A percentile compares a stretch with the other conserved stretches of the same genome.
Conservation (phyloP, 495 filamentous ascomycete genomes). For the Neurospora sp. region DNA sequence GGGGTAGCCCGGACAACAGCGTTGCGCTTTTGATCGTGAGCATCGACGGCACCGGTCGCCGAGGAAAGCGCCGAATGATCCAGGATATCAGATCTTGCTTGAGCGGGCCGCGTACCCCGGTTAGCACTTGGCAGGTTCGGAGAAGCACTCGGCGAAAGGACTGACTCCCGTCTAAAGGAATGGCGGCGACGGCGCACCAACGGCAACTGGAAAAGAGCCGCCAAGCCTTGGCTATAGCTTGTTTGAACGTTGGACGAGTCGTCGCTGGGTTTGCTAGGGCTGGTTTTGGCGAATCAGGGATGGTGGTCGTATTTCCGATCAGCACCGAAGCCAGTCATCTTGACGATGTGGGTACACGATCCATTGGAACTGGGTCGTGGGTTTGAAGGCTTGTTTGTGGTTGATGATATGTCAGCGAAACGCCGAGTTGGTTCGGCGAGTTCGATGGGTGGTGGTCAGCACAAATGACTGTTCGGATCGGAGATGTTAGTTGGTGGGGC, state of each 20-base stretch:
- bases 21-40: not conserved
- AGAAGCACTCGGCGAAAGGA: not conserved
- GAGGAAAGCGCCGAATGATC: not conserved
- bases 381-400: not conserved
- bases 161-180: not conserved
- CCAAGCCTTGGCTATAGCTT: not conserved
- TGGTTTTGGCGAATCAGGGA: not conserved
- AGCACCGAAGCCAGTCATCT: not conserved
- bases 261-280: not conserved
- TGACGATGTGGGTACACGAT: not conserved
- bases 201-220: not conserved
- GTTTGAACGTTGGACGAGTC: not conserved
- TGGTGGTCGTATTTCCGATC: not conserved
- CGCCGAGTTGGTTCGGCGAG: not conserved
- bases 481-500: not conserved
- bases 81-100: not conserved
- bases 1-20: not conserved
- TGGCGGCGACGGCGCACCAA: not conserved
- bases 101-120: not conserved
- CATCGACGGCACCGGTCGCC: not conserved
- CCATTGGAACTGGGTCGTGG: not conserved
- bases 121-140: not conserved
- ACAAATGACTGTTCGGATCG: not conserved
- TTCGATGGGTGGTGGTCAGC: not conserved
- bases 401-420: not conserved